Percentiles rank a stretch among this genome's conserved stretches.
Conservation (phyloP, 805 yeast species). For the Candida patagonica region DNA sequence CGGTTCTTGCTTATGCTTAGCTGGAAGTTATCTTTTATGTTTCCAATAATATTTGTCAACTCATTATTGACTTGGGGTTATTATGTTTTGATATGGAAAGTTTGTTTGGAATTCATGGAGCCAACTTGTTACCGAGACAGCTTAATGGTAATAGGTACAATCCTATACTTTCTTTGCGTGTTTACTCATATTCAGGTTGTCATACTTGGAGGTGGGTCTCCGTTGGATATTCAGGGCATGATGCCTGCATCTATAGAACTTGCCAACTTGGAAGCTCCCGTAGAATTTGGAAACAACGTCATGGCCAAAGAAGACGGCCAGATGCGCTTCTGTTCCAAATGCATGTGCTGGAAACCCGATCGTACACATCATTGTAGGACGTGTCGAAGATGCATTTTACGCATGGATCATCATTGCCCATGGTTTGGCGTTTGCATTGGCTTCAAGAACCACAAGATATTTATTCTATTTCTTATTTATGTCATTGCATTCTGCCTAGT, state of each 20-base stretch:
- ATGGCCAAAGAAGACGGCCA: slow-evolving; percentile 35
- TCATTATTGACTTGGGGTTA: slow-evolving; percentile 26
- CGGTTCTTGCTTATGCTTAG: slow-evolving; percentile 12
- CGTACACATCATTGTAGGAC: slow-evolving; percentile 35
- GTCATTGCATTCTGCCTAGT: slow-evolving; percentile 39
- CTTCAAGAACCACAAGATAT: slow-evolving; percentile 66
- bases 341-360: slow-evolving; percentile 36
- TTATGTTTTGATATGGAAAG: slow-evolving; percentile 16
- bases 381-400: slow-evolving; percentile 32
- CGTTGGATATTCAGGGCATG: slow-evolving; percentile 20
- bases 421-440: slow-evolving; percentile 93
- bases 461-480: slow-evolving; percentile 61
- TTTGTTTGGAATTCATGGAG: slow-evolving; percentile 15
- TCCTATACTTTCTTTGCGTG: slow-evolving; percentile 18
- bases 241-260: background rate
- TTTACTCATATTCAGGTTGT: slow-evolving; percentile 23
- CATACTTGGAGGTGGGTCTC: slow-evolving; percentile 27
- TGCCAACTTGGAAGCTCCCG: slow-evolving; percentile 17
- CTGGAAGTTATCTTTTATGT: slow-evolving; percentile 18
- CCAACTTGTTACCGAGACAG: slow-evolving; percentile 4
- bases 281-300: slow-evolving; percentile 23
- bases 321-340: slow-evolving; percentile 32
- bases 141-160: slow-evolving; percentile 14
- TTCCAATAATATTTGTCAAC: slow-evolving; percentile 27
- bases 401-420: slow-evolving; percentile 68